Conservation (phyloP, 257 asterid species). For the Plantago major region DNA sequence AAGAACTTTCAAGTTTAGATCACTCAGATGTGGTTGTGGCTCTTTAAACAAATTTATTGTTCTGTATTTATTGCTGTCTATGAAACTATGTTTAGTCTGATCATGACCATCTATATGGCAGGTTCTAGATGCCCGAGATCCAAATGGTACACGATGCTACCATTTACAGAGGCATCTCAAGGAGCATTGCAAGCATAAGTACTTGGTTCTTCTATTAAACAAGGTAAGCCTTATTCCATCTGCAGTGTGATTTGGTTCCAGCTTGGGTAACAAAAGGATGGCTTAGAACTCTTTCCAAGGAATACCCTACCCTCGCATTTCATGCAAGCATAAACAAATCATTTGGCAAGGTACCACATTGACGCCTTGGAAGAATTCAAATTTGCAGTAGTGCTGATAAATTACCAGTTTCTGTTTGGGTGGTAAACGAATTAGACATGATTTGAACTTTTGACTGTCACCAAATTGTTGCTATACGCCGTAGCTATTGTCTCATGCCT, state of each 20-base stretch:
- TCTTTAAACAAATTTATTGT: too few relatives aligned
- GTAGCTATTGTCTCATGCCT: too few relatives aligned
- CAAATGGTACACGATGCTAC: constrained; percentile 93
- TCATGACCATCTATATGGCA: constrained; percentile 28
- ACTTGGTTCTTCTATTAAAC: constrained; percentile 79
- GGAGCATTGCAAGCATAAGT: constrained; percentile 91
- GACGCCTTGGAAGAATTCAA: background rate
- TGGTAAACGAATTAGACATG: background rate
- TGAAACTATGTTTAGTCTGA: background rate
- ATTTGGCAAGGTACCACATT: constrained; percentile 77
- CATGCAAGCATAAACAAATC: constrained; percentile 95
- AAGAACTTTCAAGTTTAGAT: too few relatives aligned
- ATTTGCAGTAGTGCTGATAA: background rate
- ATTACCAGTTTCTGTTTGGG: background rate
- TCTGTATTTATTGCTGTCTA: too few relatives aligned
- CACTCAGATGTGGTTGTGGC: too few relatives aligned
- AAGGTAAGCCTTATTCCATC: constrained; percentile 43
- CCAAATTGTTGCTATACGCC: background rate
- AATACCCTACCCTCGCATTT: constrained; percentile 90
- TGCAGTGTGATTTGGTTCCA: constrained; percentile 94
- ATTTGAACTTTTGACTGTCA: too few relatives aligned
- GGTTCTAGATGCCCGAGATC: constrained; percentile 98
- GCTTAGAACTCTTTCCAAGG: constrained; percentile 80
- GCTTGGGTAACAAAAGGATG: constrained; percentile 97
- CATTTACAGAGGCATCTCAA: constrained; percentile 93